Evolutionary conservation across 202 grass and related monocot species (phyloP).

Genomic region (Bolboschoenoplectus hybrid): DNA sequence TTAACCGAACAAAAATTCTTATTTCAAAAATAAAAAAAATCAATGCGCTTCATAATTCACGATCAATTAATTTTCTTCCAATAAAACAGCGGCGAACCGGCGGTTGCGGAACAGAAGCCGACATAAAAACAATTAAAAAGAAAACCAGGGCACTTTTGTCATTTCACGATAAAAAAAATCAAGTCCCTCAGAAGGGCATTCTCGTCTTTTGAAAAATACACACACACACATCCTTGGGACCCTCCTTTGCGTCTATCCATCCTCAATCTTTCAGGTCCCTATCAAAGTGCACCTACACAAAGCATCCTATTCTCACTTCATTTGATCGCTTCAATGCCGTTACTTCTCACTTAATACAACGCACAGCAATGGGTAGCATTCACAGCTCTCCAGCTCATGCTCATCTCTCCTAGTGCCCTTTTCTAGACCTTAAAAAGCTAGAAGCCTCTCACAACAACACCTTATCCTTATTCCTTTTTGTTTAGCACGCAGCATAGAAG

Average conservation of each 20-base stretch:
- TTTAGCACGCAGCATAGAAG: background rate
- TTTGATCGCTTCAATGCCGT: conserved; percentile 27
- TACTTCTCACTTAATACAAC: conserved; percentile 29
- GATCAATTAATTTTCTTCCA: background rate
- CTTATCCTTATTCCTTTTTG: conserved; percentile 1
- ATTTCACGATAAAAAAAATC: background rate
- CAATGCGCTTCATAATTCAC: no score
- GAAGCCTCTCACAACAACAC: background rate
- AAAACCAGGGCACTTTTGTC: background rate
- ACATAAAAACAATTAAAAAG: background rate
- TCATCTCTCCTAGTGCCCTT: background rate
- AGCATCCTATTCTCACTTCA: conserved; percentile 42
- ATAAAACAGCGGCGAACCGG: background rate
- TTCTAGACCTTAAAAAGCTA: background rate
- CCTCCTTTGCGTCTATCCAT: background rate
- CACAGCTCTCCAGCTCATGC: background rate
- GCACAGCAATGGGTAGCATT: background rate
- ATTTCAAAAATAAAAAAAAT: no score
- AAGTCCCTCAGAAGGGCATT: background rate
- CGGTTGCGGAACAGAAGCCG: background rate
- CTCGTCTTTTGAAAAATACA: conserved; percentile 17
- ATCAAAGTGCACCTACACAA: background rate
- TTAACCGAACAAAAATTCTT: no score
- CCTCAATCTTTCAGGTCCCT: background rate
- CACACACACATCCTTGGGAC: background rate